Evolutionary conservation across 1,139 yeast genomes (phyloP).

Genomic region (Saccharomycopsis hybrid): DNA sequence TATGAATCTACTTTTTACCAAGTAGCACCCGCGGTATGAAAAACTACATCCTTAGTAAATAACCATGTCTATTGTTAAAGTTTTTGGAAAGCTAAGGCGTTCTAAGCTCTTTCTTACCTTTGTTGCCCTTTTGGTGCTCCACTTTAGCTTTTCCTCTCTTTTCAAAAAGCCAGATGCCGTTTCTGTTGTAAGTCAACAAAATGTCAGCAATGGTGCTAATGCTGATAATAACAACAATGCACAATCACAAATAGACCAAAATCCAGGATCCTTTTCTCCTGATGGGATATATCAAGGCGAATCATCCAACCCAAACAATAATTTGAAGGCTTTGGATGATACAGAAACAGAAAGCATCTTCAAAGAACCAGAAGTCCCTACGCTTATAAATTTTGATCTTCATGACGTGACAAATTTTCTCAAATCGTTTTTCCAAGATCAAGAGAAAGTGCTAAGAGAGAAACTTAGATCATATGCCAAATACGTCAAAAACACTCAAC

Average conservation of each 20-base stretch:
- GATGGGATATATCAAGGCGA: too few species aligned
- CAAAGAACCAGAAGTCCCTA: constrained; percentile 20
- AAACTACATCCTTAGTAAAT: too few species aligned
- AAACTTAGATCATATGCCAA: constrained; percentile 5
- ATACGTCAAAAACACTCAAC: neutral
- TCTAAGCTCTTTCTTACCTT: constrained; percentile 6
- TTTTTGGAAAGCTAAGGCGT: constrained; percentile 3
- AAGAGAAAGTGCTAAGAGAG: constrained; percentile 11
- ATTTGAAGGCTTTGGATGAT: neutral
- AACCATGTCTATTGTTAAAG: constrained; percentile 1
- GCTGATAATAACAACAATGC: neutral
- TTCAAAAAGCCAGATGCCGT: neutral
- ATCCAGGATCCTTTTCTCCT: neutral
- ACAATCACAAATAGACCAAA: neutral
- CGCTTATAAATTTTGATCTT: constrained; percentile 13
- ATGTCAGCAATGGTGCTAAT: neutral
- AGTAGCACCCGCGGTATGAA: too few species aligned
- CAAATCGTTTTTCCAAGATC: constrained; percentile 19
- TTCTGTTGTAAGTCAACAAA: neutral
- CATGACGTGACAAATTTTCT: constrained; percentile 16
- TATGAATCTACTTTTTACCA: too few species aligned
- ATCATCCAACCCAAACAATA: neutral
- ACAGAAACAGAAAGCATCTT: constrained; percentile 3
- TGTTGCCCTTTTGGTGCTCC: neutral
- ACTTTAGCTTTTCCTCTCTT: neutral